Conservation (phyloP, 768 basidiomycete species). For the Phlebiopsis gigantea region DNA sequence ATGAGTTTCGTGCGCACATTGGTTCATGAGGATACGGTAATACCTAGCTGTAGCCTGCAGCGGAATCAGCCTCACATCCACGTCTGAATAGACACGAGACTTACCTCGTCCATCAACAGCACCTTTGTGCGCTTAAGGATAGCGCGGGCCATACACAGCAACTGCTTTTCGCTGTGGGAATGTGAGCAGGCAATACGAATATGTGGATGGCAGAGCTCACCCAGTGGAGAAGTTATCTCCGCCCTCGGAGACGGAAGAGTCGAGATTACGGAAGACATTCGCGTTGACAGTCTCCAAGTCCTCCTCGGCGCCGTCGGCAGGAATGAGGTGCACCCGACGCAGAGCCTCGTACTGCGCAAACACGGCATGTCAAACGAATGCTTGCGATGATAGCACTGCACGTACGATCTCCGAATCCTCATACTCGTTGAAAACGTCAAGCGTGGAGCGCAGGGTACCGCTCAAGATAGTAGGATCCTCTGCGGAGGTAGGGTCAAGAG, state of each 20-base stretch:
- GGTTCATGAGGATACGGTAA: background rate
- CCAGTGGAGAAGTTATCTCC: conserved; percentile 90
- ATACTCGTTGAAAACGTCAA: conserved; percentile 87
- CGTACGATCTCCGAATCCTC: conserved; percentile 77
- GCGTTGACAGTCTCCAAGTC: conserved; percentile 49
- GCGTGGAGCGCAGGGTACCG: conserved; percentile 71
- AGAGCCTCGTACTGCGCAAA: conserved; percentile 66
- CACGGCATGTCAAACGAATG: background rate
- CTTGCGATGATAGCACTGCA: background rate
- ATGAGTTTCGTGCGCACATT: background rate
- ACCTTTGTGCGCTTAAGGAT: conserved; percentile 75
- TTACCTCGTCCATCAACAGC: conserved; percentile 80
- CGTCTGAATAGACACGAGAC: conserved; percentile 14
- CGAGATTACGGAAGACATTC: conserved; percentile 74
- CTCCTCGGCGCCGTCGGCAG: conserved; percentile 45
- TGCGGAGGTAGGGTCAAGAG: conserved; percentile 21
- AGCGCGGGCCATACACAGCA: conserved; percentile 87
- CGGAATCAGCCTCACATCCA: background rate
- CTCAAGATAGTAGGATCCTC: conserved; percentile 90
- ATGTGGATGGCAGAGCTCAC: conserved; percentile 30
- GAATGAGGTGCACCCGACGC: conserved; percentile 78
- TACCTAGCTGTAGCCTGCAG: conserved; percentile 64
- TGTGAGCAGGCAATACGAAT: conserved; percentile 12
- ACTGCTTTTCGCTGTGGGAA: conserved; percentile 61
- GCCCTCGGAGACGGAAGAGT: conserved; percentile 72